Evolutionary conservation across 2,329 filamentous ascomycete species (phyloP).

Genomic region (Colletotrichum theobromicola): DNA sequence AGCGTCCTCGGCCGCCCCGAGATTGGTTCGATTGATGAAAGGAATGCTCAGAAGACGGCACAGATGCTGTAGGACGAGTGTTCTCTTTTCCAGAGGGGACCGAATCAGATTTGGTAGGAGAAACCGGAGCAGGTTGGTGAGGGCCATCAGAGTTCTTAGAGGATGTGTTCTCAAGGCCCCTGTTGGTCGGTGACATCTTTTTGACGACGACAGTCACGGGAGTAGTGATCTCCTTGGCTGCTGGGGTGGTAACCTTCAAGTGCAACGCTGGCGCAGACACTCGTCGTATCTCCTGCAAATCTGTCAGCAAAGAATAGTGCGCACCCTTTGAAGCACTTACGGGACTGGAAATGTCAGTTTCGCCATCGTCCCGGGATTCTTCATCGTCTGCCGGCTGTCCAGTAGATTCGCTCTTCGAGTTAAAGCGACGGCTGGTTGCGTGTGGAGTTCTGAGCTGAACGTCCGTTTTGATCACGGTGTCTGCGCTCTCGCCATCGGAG

Average conservation of each 20-base stretch:
- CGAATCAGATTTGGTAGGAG: not conserved
- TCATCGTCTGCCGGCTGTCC: not conserved
- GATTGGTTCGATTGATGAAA: not conserved
- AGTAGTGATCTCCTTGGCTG: not conserved
- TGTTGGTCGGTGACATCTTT: not conserved
- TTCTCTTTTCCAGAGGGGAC: not conserved
- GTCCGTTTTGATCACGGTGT: slow-evolving; percentile 13
- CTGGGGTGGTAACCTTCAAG: not conserved
- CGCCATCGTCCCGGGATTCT: not conserved
- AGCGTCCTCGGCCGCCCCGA: not conserved
- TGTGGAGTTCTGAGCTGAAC: not conserved
- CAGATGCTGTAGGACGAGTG: not conserved
- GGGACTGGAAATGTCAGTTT: not conserved
- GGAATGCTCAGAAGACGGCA: not conserved
- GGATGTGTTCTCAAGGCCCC: not conserved
- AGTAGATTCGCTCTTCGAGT: slow-evolving; percentile 12
- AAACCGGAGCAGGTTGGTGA: not conserved
- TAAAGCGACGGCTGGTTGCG: not conserved
- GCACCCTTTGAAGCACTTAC: not conserved
- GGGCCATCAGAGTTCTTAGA: not conserved
- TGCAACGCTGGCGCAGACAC: not conserved
- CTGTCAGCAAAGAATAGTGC: not conserved
- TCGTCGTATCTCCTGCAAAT: not conserved
- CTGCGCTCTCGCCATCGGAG: not conserved
- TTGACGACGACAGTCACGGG: not conserved